Base-by-base conservation (phyloP, 1,284 basidiomycete genomes). In the Athelia psychrophila region DNA sequence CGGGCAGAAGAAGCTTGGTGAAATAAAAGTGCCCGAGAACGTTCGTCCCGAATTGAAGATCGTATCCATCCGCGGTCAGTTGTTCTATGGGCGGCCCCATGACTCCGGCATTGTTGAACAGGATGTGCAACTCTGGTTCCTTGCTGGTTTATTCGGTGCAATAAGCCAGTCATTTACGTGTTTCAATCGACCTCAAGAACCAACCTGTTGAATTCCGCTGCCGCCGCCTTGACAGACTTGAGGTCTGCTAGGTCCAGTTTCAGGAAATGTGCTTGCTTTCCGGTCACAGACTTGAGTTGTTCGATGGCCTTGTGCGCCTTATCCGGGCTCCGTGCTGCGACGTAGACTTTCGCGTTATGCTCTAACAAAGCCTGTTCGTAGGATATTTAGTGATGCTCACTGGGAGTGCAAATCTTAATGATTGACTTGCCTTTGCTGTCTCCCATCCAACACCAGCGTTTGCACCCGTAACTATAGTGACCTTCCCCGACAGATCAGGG, bases 291-390 rank as follows among this genome's bases (percentile, higher is more conserved):
- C 55, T 73, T 70, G 47, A 86, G 71, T 50, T 77, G 66, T 12
- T 67, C 62, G 47, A 87, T 82, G 1, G 80, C 78, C 0, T 66
- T 67, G 15, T 68, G 55, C 0, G 77, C 78, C 48, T 76, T 78
- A 15, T 63, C 54, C 50, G 66, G 62, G 56, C 66, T 74, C 13
- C 84, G 73, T 3, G 74, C 71, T 3, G 78, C 80, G 53, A 87
- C 71, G 60, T 84, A 85, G 8, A 88, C 84, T 38, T 72, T 83
- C 2, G 81, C 82, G 35, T 78, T 77, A 49, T 74, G 74, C 15
- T 64, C 50, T 30, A 84, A 72, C 15, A 84, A 72, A n/a, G 44
- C 44, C 44, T 46, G 24, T n/a, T 8, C 24, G 10, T 5, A 27
- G 27, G 13, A 30, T 30, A n/a, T 30, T 30, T 5, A 30, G 27